A percentile compares a stretch with the other conserved stretches of the same genome.
phyloP scores from a whole-genome alignment of 306 rosid genomes.

The Prunus fruticosa region DNA sequence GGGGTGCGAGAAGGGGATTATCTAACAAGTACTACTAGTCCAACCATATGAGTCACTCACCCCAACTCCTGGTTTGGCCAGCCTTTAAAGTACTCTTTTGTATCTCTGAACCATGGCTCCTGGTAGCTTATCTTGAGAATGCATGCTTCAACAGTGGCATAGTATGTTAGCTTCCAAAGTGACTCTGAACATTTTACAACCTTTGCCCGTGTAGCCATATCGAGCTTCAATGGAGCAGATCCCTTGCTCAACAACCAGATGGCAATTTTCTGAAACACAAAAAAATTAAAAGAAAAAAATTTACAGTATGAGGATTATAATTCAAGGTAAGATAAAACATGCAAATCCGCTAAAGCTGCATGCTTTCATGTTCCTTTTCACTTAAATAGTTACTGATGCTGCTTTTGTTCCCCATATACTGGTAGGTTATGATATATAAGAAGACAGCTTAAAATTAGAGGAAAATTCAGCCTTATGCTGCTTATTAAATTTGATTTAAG shows the following conservation, averaged over 20 bases:
- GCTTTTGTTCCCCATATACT: too few relatives aligned
- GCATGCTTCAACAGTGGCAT: slow-evolving; percentile 70
- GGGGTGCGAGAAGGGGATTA: not conserved
- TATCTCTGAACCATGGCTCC: slow-evolving; percentile 83
- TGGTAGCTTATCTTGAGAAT: slow-evolving; percentile 48
- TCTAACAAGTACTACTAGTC: slow-evolving; percentile 1
- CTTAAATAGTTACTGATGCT: too few relatives aligned
- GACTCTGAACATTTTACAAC: slow-evolving; percentile 86
- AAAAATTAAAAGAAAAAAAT: not conserved
- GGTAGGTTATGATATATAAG: too few relatives aligned
- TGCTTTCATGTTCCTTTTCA: too few relatives aligned
- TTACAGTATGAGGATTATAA: not conserved
- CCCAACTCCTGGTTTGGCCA: slow-evolving; percentile 91
- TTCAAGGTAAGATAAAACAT: not conserved
- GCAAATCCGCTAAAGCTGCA: too few relatives aligned
- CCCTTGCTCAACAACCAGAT: slow-evolving; percentile 58
- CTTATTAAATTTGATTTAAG: not conserved
- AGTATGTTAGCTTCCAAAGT: slow-evolving; percentile 88
- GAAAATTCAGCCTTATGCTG: not conserved
- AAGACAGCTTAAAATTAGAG: too few relatives aligned
- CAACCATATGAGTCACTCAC: slow-evolving; percentile 48
- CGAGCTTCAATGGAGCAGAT: slow-evolving; percentile 51
- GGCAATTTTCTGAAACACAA: slow-evolving; percentile 58
- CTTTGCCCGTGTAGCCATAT: slow-evolving; percentile 60
- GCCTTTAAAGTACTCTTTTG: slow-evolving; percentile 61